Percentiles rank a stretch among this genome's conserved stretches.
phyloP scores from a whole-genome alignment of 2,329 filamentous ascomycete genomes.

The Acrocalymma vagum region DNA sequence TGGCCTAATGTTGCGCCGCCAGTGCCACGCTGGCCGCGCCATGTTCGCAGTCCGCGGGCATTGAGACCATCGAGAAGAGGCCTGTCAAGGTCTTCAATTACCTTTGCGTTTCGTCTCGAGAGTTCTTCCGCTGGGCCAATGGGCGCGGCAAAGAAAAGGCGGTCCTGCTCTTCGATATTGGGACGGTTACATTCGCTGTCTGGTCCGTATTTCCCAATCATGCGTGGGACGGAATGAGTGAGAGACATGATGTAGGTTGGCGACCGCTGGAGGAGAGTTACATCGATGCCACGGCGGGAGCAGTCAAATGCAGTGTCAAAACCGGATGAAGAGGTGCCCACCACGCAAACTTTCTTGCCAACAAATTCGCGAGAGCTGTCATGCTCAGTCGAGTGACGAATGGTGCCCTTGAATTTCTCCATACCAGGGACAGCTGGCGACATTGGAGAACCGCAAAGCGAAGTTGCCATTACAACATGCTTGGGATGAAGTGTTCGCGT shows the following conservation, averaged over 20 bases:
- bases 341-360: slow-evolving; percentile 68
- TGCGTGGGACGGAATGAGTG: slow-evolving; percentile 20
- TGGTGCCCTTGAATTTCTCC: slow-evolving; percentile 64
- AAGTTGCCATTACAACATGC: slow-evolving; percentile 14
- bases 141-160: slow-evolving; percentile 12
- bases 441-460: slow-evolving; percentile 11
- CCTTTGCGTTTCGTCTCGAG: slow-evolving; percentile 9
- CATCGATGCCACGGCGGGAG: slow-evolving; percentile 69
- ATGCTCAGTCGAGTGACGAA: slow-evolving; percentile 59
- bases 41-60: slow-evolving; percentile 12
- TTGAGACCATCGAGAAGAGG: slow-evolving; percentile 12
- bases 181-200: slow-evolving; percentile 9
- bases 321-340: slow-evolving; percentile 73
- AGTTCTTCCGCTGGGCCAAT: slow-evolving; percentile 13
- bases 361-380: slow-evolving; percentile 55
- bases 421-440: slow-evolving; percentile 54
- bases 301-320: slow-evolving; percentile 75
- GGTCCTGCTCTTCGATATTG: slow-evolving; percentile 9
- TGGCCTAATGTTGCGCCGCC: slow-evolving; percentile 13
- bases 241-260: slow-evolving; percentile 67
- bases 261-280: slow-evolving; percentile 74
- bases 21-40: slow-evolving; percentile 16
- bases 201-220: slow-evolving; percentile 9
- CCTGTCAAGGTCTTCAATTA: slow-evolving; percentile 11
- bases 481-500: slow-evolving; percentile 9